These are phyloP conservation scores for Botrytis byssoidea DNA, from an alignment of 2,329 filamentous ascomycete species.

Conservation along the genomic window DNA sequence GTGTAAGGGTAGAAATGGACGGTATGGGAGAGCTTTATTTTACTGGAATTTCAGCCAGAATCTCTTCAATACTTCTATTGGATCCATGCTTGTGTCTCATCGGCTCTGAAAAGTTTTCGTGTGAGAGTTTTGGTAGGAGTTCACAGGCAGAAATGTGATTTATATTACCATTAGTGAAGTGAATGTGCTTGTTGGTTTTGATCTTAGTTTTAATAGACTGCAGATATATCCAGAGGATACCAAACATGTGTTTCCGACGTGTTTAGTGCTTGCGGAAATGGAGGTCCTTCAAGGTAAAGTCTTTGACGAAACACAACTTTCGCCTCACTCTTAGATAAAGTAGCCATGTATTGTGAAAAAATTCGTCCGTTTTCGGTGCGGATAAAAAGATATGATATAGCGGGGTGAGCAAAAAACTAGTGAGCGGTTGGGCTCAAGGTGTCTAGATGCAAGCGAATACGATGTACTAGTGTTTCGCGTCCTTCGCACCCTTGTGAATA, in stretches of 20 bases:
- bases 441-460: background rate
- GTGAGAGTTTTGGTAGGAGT: rapidly evolving
- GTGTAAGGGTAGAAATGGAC: background rate
- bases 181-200: background rate
- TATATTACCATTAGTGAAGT: background rate
- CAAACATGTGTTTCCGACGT: background rate
- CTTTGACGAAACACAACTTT: background rate
- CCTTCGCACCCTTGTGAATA: background rate
- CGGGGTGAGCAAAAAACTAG: background rate
- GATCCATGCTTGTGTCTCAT: background rate
- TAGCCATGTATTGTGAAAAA: background rate
- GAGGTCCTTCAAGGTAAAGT: background rate
- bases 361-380: background rate
- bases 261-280: background rate
- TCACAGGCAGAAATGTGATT: background rate
- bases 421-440: background rate
- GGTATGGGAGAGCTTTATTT: background rate
- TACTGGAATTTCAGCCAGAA: background rate
- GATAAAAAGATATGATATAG: background rate
- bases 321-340: too few relatives aligned
- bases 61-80: background rate
- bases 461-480: background rate
- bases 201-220: background rate
- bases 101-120: background rate
- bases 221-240: background rate